These are phyloP conservation scores for Canavalia ensiformis DNA, from an alignment of 306 rosid species.

Conservation along the genomic window DNA sequence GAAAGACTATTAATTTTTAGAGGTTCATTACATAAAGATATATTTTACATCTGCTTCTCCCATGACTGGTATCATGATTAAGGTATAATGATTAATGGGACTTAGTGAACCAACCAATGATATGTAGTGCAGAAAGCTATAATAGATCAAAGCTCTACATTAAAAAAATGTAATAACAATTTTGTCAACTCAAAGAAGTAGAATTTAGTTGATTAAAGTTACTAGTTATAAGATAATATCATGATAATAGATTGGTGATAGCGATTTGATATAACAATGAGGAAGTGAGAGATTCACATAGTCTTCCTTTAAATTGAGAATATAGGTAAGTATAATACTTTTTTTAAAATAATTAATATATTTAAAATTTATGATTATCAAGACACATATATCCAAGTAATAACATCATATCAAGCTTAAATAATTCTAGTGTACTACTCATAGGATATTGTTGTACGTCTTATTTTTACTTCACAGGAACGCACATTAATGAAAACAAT, in stretches of 20 bases:
- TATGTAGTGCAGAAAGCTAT: conserved; percentile 86
- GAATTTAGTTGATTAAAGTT: conserved; percentile 14
- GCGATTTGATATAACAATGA: not conserved
- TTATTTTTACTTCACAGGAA: too few species aligned
- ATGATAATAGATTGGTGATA: not conserved
- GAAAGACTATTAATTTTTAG: not conserved
- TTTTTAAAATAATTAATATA: too few species aligned
- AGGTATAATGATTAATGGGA: conserved; percentile 55
- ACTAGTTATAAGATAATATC: not conserved
- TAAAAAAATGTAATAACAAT: not conserved
- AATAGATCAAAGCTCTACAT: conserved; percentile 79
- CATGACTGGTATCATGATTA: conserved; percentile 78
- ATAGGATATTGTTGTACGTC: too few species aligned
- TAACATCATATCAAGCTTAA: too few species aligned
- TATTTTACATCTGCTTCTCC: conserved; percentile 86
- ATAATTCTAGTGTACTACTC: too few species aligned
- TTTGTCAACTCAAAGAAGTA: conserved; percentile 39
- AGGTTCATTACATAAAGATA: conserved; percentile 11
- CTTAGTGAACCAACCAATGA: conserved; percentile 88
- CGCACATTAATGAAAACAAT: too few species aligned
- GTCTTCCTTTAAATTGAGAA: not conserved
- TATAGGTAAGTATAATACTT: too few species aligned
- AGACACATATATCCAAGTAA: too few species aligned
- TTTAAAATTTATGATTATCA: too few species aligned
- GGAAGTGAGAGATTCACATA: not conserved